phyloP scores from a whole-genome alignment of 495 filamentous ascomycete genomes.

The Lindgomyces ingoldianus region DNA sequence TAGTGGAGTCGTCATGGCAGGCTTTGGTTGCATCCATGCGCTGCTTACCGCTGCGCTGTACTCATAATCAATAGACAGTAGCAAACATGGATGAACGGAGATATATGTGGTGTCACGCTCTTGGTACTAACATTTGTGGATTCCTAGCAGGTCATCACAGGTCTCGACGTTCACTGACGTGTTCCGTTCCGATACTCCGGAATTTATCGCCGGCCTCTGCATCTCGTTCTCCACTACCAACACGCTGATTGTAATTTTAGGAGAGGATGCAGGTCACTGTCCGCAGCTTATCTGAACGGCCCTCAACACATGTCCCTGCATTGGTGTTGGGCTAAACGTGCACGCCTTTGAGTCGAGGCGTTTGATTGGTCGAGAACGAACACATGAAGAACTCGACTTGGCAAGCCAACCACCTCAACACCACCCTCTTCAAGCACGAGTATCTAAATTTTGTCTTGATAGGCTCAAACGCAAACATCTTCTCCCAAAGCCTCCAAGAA shows the following conservation, averaged over 20 bases:
- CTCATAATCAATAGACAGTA: constrained; percentile 28
- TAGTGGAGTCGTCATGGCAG: constrained; percentile 16
- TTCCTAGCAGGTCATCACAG: no score
- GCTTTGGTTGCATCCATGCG: constrained; percentile 17
- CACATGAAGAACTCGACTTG: not conserved
- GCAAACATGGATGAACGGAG: constrained; percentile 1
- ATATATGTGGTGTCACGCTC: no score
- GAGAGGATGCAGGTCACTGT: constrained; percentile 11
- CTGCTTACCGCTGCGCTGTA: constrained; percentile 20
- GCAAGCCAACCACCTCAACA: constrained; percentile 28
- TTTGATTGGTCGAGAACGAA: constrained; percentile 22
- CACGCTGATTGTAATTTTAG: no score
- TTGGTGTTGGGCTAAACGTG: constrained; percentile 3
- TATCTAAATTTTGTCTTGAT: constrained; percentile 12
- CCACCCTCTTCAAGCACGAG: constrained; percentile 26
- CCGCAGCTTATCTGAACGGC: constrained; percentile 32
- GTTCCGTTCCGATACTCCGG: no score
- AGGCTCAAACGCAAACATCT: constrained; percentile 2
- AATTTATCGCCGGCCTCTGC: no score
- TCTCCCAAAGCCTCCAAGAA: not conserved
- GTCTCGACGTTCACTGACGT: no score
- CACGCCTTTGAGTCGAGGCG: constrained; percentile 9
- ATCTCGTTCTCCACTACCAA: no score
- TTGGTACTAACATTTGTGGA: no score
- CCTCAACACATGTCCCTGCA: not conserved